phyloP scores from a whole-genome alignment of 768 basidiomycete species.

The Mycena venus region DNA sequence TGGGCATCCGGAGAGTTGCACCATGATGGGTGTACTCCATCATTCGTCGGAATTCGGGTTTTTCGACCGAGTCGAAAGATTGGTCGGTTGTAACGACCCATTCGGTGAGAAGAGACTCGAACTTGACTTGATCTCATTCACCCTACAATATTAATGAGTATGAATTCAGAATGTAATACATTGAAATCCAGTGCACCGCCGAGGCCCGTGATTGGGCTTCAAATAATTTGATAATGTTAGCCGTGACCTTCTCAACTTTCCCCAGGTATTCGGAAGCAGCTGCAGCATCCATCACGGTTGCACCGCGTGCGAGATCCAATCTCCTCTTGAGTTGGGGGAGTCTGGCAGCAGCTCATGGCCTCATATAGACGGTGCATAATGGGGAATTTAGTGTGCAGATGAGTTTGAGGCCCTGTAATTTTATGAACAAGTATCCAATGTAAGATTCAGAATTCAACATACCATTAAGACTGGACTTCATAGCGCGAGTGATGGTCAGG shows the following conservation, averaged over 20 bases:
- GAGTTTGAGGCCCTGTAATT: background rate
- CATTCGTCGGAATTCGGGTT: constrained; percentile 28
- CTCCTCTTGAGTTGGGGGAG: background rate
- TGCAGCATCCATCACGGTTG: background rate
- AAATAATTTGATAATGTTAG: background rate
- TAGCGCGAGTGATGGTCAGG: background rate
- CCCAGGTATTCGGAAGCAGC: background rate
- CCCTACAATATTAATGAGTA: constrained; percentile 11
- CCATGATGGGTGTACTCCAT: constrained; percentile 30
- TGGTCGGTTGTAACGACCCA: constrained; percentile 36
- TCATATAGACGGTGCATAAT: background rate
- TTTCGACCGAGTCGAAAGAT: constrained; percentile 29
- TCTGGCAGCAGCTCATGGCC: background rate
- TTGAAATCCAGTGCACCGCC: background rate
- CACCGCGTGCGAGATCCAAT: background rate
- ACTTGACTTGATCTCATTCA: constrained; percentile 32
- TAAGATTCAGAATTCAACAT: too few species aligned
- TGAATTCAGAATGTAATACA: background rate
- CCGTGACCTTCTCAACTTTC: background rate
- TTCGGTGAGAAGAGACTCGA: constrained; percentile 29
- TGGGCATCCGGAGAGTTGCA: background rate
- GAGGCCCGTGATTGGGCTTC: background rate
- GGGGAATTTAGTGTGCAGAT: background rate
- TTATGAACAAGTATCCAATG: too few species aligned
- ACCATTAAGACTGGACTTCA: background rate